These are phyloP conservation scores for Macroventuria anomochaeta DNA, from an alignment of 2,329 filamentous ascomycete species.

Conservation along the genomic window DNA sequence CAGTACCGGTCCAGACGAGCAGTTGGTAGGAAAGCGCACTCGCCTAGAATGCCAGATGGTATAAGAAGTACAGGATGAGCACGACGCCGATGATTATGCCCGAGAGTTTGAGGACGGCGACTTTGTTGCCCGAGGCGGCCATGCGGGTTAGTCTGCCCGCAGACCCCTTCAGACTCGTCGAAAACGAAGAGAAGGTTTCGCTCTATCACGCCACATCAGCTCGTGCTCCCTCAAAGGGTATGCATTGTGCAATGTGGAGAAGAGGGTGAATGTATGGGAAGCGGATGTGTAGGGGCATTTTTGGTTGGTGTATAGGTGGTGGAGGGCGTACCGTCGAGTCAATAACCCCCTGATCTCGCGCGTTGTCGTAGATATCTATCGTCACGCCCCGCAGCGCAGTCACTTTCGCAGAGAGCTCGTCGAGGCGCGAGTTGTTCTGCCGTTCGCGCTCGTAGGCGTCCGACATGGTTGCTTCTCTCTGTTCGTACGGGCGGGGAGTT, in stretches of 20 bases:
- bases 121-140: conserved; percentile 88
- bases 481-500: too few species aligned
- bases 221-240: too few species aligned
- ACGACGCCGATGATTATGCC: conserved; percentile 79
- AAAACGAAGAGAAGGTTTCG: conserved; percentile 91
- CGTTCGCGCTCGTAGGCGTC: conserved; percentile 66
- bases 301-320: too few species aligned
- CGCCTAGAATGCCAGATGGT: conserved; percentile 9
- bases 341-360: conserved; percentile 84
- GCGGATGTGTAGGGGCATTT: too few species aligned
- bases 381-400: conserved; percentile 91
- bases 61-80: conserved; percentile 61
- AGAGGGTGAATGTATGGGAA: too few species aligned
- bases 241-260: neutral
- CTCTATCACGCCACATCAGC: too few species aligned
- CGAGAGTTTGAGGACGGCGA: conserved; percentile 87
- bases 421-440: conserved; percentile 95
- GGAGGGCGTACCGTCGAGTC: conserved; percentile 71
- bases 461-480: conserved; percentile 53
- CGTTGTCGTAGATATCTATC: conserved; percentile 97
- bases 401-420: conserved; percentile 89
- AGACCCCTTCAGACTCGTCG: conserved; percentile 80
- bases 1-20: too few species aligned
- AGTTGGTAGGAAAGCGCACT: too few species aligned
- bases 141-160: conserved; percentile 84